Base-by-base conservation (phyloP, 495 filamentous ascomycete genomes). In the Penicillium silybi region DNA sequence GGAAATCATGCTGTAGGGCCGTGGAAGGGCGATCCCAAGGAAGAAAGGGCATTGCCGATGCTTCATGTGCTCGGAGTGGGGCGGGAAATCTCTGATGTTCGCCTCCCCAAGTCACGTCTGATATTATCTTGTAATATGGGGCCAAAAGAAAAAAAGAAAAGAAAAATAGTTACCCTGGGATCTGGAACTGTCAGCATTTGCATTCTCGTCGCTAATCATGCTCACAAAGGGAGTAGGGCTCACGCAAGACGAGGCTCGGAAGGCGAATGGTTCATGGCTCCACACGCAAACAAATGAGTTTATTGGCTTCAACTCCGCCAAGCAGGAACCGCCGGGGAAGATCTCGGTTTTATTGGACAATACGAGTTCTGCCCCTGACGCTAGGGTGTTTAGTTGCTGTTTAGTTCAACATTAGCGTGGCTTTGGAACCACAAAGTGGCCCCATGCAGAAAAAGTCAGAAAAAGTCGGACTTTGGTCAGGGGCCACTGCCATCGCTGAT, bases 271-370 rank as follows among this genome's bases (percentile, higher is more conserved):
- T 48, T 48, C 35, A 40, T 25, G 13, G 41, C 6, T 35, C 11
- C 35, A 16, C n/a, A 23, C 39, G n/a, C 37, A 39, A 39, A 39
- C 37, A 39, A 5, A 35, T 47, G 48, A 51, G 56, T 41, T 61
- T 57, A 57, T 61, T 61, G 50, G 58, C 40, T 27, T 50, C 8
- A 1, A 19, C 20, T 45, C 46, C 38, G 61, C 61, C 54, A 64
- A 64, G 61, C 54, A 64, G 32, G 61, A 64, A 64, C 61, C 55
- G 48, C 51, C 55, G 61, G 58, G 61, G 53, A 52, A 51, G 16
- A 7, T 0, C 8, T 5, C 11, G 6, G 13, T 16, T 44, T 43
- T 4, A 61, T 58, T 64, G 57, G 58, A 6, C 19, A 10, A 22
- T 32, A 13, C 13, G 9, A 32, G 17, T 9, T 19, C 20, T 56